Evolutionary conservation across 306 rosid species (phyloP).

Genomic region (Castanea crenata): DNA sequence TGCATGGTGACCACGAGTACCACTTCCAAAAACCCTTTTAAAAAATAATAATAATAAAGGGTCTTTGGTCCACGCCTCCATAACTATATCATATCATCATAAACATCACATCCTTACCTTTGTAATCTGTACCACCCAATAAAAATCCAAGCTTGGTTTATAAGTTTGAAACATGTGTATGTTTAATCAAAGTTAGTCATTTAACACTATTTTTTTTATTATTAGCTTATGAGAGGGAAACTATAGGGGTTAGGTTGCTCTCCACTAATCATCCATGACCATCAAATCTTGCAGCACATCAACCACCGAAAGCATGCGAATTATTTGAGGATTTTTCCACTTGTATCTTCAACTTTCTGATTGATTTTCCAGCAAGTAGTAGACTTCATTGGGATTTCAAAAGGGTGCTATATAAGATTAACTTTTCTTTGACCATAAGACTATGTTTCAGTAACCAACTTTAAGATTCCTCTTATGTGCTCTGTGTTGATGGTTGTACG

Average conservation of each 20-base stretch:
- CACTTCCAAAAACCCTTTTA: background rate
- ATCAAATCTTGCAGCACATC: background rate
- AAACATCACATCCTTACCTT: background rate
- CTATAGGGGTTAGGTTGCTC: background rate
- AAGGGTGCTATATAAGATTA: background rate
- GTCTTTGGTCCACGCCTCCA: background rate
- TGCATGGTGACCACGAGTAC: slow-evolving; percentile 25
- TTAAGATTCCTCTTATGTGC: no score
- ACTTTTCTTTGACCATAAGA: background rate
- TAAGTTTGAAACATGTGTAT: background rate
- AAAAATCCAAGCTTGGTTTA: background rate
- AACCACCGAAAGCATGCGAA: slow-evolving; percentile 2
- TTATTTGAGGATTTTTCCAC: background rate
- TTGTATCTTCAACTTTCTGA: background rate
- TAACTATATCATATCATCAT: background rate
- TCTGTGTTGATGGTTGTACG: no score
- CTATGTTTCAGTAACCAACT: no score
- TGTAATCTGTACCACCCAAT: background rate
- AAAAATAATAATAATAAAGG: background rate
- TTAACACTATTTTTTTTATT: background rate
- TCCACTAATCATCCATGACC: background rate
- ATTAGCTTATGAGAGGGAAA: no score
- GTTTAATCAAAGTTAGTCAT: background rate
- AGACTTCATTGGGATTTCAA: no score
- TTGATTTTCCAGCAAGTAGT: no score